These are phyloP conservation scores for Podaxis mareebaensis DNA, from an alignment of 768 basidiomycete species.

Conservation along the genomic window DNA sequence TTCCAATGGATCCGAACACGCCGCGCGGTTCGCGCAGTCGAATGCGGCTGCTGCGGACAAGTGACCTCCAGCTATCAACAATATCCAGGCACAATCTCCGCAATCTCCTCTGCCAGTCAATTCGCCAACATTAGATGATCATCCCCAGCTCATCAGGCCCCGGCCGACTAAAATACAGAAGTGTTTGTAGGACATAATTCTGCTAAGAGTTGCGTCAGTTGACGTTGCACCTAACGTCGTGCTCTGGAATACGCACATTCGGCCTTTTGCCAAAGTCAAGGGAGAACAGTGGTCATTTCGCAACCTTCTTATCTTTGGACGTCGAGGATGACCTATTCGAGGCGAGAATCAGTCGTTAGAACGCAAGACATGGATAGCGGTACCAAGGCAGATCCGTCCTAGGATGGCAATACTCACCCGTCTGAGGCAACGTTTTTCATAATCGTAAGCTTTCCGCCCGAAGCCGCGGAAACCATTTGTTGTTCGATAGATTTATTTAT, in stretches of 20 bases:
- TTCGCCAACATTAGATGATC: not conserved
- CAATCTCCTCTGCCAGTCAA: not conserved
- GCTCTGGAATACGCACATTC: not conserved
- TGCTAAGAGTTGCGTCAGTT: not conserved
- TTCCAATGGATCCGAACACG: not conserved
- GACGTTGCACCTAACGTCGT: not conserved
- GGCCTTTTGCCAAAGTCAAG: not conserved
- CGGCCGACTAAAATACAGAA: not conserved
- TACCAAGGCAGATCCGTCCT: not conserved
- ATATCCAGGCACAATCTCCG: slow-evolving; percentile 3
- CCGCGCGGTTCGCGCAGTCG: not conserved
- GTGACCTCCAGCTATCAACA: not conserved
- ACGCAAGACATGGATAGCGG: not conserved
- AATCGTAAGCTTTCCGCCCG: slow-evolving; percentile 86
- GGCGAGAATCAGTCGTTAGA: not conserved
- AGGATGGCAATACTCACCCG: slow-evolving; percentile 29
- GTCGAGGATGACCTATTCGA: not conserved
- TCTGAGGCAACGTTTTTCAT: slow-evolving; percentile 72
- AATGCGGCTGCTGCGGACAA: not conserved
- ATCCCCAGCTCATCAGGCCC: not conserved
- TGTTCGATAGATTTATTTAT: slow-evolving; percentile 91
- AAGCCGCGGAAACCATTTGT: slow-evolving; percentile 89
- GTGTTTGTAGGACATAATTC: not conserved
- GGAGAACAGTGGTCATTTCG: slow-evolving; percentile 5
- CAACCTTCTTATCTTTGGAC: slow-evolving; percentile 5